phyloP scores from a whole-genome alignment of 1,284 basidiomycete species.

The Inonotus hispidus region DNA sequence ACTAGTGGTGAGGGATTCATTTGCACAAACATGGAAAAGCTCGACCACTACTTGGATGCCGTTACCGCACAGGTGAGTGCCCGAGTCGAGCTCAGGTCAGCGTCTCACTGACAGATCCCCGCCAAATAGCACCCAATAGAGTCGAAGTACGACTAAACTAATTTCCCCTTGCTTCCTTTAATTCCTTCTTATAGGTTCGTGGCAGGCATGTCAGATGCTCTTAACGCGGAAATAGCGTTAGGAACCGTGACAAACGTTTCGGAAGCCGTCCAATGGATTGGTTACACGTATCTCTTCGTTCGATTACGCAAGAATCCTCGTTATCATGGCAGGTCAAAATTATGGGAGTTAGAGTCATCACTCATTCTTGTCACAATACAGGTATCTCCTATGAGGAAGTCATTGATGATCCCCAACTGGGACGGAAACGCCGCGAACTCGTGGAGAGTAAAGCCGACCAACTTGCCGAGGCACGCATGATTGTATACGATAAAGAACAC shows the following conservation, averaged over 20 bases:
- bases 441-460: slow-evolving; percentile 66
- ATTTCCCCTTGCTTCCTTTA: neutral
- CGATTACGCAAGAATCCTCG: slow-evolving; percentile 93
- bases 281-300: slow-evolving; percentile 96
- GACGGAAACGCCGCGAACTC: slow-evolving; percentile 69
- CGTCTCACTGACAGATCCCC: slow-evolving; percentile 11
- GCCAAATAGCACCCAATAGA: slow-evolving; percentile 82
- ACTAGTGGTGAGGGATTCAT: slow-evolving; percentile 96
- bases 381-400: slow-evolving; percentile 77
- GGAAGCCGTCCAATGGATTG: slow-evolving; percentile 94
- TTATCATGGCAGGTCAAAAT: slow-evolving; percentile 65
- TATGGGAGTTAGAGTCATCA: neutral
- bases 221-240: slow-evolving; percentile 94
- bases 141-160: slow-evolving; percentile 59
- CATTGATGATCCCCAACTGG: slow-evolving; percentile 74
- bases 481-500: slow-evolving; percentile 61
- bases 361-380: slow-evolving; percentile 26
- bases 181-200: slow-evolving; percentile 56
- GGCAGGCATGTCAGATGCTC: slow-evolving; percentile 81
- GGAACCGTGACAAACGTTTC: slow-evolving; percentile 87
- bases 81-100: neutral
- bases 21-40: slow-evolving; percentile 90
- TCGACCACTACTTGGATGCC: slow-evolving; percentile 87
- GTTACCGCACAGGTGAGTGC: slow-evolving; percentile 76
- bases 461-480: slow-evolving; percentile 81